Evolutionary conservation across 1,284 basidiomycete genomes (phyloP), one percentile per base, ranked within the genome.

Genomic region (Apiotrichum laibachii): DNA sequence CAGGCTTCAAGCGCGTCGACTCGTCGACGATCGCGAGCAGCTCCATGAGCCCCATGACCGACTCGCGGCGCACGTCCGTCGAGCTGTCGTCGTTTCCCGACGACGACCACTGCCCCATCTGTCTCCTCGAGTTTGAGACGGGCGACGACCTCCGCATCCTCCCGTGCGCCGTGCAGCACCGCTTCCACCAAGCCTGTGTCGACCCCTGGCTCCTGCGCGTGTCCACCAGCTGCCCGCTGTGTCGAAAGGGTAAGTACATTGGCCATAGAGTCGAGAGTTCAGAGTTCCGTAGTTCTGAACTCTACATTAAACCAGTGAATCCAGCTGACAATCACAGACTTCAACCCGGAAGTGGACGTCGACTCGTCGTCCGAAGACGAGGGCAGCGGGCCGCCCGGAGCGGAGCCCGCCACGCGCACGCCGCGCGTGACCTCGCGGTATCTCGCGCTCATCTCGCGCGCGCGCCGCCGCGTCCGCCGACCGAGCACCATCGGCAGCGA

Each of bases 201-300:
- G 76, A 79, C 73, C 80, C 72, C 61, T 81, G 74, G 77, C 79
- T 96, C 48, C 81, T 95, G 43, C 86, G 92, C 67, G 83, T 94
- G n/a, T 92, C 90, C 0, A 87, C 86, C 61, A 88, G 88, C 50
- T 96, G 92, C 76, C 92, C 92, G 2, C 83, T 96, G 45, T 96
- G 92, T 75, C 84, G 92, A 67, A 88, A 92, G 77, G 90, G 90
- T 90, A 65, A 61, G 83, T 72, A 12, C 12, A 26, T 31, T 31
- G n/a, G n/a, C n/a, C n/a, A 3, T 31, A 31, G 26, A 31, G 26
- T 7, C 26, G 26, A 31, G 7, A 31, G 26, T 7, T 31, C 26
- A 3, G 7, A 18, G 42, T 19, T 13, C 35, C 33, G 9, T 9
- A 2, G 37, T 7, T 18, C 13, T 33, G 33, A 46, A 11, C 35